Evolutionary conservation across 371 early-diverging fungal genomes (phyloP).

Genomic region (Mortierella sp.): DNA sequence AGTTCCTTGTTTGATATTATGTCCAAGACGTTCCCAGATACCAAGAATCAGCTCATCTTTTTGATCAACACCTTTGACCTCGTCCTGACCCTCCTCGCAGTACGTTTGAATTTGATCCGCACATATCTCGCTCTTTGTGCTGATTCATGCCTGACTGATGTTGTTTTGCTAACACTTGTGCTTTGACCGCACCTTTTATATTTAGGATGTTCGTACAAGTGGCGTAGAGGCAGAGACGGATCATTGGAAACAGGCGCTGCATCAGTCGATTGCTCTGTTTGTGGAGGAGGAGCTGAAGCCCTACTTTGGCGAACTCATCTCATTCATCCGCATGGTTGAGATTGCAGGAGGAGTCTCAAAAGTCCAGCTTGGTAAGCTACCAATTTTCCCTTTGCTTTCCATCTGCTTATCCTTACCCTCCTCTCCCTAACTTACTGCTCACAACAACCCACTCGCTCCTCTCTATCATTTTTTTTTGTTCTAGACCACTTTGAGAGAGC

Average conservation of each 20-base stretch:
- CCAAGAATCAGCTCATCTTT: conserved; percentile 79
- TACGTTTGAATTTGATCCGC: conserved; percentile 14
- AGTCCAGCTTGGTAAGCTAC: conserved; percentile 48
- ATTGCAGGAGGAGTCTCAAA: conserved; percentile 58
- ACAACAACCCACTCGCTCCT: background rate
- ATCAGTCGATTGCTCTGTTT: conserved; percentile 80
- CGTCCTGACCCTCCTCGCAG: conserved; percentile 79
- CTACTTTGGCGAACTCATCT: conserved; percentile 81
- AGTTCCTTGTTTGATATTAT: conserved; percentile 79
- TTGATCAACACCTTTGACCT: conserved; percentile 94
- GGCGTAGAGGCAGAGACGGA: conserved; percentile 80
- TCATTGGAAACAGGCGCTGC: conserved; percentile 78
- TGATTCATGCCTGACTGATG: background rate
- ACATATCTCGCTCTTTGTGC: too few relatives aligned
- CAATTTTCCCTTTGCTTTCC: background rate
- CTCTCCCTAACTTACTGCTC: background rate
- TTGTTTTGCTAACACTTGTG: background rate
- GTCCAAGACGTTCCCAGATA: conserved; percentile 79
- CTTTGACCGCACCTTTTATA: background rate
- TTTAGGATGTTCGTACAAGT: conserved; percentile 74
- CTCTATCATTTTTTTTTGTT: background rate
- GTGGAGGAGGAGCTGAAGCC: conserved; percentile 90
- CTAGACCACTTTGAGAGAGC: conserved; percentile 71
- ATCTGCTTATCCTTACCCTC: background rate
- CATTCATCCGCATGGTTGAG: conserved; percentile 80